Percentiles rank a stretch among this genome's conserved stretches.
Conservation (phyloP, 1,284 basidiomycete genomes). For the Leccinum fuscescens region DNA sequence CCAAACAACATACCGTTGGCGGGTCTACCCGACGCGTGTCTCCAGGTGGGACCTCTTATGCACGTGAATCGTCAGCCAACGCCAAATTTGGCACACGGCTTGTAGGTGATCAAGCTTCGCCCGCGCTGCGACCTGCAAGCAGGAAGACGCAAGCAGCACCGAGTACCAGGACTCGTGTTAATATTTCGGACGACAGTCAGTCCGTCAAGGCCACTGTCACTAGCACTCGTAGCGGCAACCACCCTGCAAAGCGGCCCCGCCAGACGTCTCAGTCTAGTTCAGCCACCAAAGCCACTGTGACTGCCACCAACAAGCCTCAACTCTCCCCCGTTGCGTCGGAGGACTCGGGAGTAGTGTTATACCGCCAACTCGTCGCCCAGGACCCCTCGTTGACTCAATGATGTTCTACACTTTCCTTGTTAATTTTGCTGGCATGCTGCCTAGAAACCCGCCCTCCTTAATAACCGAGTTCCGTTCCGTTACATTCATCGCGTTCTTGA, state of each 20-base stretch:
- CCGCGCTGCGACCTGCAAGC: conserved; percentile 55
- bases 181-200: conserved; percentile 53
- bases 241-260: conserved; percentile 52
- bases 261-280: conserved; percentile 72
- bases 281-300: conserved; percentile 29
- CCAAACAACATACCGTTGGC: conserved; percentile 38
- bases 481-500: conserved; percentile 26
- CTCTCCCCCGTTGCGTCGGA: conserved; percentile 77
- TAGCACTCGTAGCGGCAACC: conserved; percentile 51
- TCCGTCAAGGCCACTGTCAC: conserved; percentile 67
- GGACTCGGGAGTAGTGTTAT: conserved; percentile 78
- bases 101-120: conserved; percentile 49
- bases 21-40: conserved; percentile 46
- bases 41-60: conserved; percentile 52
- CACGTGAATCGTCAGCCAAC: conserved; percentile 77
- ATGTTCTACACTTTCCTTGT: conserved; percentile 27
- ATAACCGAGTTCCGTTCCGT: conserved; percentile 22
- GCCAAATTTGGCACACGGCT: conserved; percentile 81
- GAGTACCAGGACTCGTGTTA: conserved; percentile 42
- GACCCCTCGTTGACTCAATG: conserved; percentile 62
- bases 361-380: conserved; percentile 73
- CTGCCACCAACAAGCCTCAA: conserved; percentile 44
- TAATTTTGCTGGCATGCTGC: conserved; percentile 15
- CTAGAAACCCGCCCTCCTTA: conserved; percentile 27
- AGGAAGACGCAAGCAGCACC: conserved; percentile 58